Base-by-base conservation (phyloP, 306 rosid genomes). In the Castanospermum australe region DNA sequence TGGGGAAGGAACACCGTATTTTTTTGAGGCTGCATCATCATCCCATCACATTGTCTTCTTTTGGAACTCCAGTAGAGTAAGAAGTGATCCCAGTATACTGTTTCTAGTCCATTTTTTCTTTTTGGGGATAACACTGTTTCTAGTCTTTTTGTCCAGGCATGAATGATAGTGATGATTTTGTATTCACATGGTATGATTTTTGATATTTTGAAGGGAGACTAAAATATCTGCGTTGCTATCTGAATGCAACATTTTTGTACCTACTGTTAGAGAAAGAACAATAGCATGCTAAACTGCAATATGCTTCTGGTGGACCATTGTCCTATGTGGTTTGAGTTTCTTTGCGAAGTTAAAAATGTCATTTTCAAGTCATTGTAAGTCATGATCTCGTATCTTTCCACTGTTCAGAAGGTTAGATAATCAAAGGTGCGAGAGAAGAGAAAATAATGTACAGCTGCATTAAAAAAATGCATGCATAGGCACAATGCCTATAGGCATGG, bases 151-250 rank as follows among this genome's bases (percentile, higher is more conserved):
- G 30, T 36, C 41, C 5, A 0, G 25, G 4, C 36, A 70, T 61
- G 88, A 17, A 54, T 78, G 87, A 84, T 14, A 18, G 21, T 5
- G 79, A 62, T 76, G 67, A 47, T 76, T 63, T 55, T 80, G 82
- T 76, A 66, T 64, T 63, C 28, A 61, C 45, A 9, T 35, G 21
- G 71, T 35, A 14, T 17, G 20, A 28, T 52, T 22, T 33, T 55
- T 64, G 77, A 75, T 47, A 54, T 68, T 62, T 71, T 79, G 50
- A 68, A 68, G 52, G 22, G 32, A 35, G 36, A 21, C 20, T 74
- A 79, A 78, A 79, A 80, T 80, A 80, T 84, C 76, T 44, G 25
- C 12, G 65, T 70, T 63, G 63, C 68, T 79, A 22, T 24, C 57
- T 69, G 71, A 70, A 36, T 55, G 77, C 69, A 60, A 36, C 44